Percentiles rank a stretch among this genome's conserved stretches.
Evolutionary conservation across 257 asterid genomes (phyloP).

Genomic region (Solanum stenotomum): DNA sequence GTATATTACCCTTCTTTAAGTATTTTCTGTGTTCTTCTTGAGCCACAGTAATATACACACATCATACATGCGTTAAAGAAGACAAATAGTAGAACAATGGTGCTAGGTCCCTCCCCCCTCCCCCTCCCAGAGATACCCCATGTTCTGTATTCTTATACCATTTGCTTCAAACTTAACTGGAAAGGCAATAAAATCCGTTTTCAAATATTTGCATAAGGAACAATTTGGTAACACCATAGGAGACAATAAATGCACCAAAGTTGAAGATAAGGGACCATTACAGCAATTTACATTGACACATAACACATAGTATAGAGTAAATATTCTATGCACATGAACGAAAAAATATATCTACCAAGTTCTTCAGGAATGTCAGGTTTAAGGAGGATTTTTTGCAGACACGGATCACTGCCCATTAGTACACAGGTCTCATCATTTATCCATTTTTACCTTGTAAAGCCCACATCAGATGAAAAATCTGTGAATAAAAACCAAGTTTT

Average conservation of each 20-base stretch:
- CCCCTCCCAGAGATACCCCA: not conserved
- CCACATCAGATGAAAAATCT: not conserved
- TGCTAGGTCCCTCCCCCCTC: not conserved
- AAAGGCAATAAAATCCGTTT: not conserved
- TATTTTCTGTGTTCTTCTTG: not conserved
- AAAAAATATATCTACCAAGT: not conserved
- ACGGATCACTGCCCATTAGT: not conserved
- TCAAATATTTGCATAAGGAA: not conserved
- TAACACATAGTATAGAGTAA: not conserved
- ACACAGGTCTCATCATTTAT: not conserved
- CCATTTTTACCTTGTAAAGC: not conserved
- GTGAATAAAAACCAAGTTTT: not conserved
- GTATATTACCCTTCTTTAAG: not conserved
- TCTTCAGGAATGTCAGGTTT: not conserved
- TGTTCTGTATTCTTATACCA: not conserved
- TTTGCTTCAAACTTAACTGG: not conserved
- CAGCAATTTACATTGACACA: not conserved
- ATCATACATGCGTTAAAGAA: not conserved
- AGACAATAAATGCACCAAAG: not conserved
- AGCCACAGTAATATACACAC: not conserved
- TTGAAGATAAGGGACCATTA: not conserved
- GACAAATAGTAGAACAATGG: not conserved
- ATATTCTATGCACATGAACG: not conserved
- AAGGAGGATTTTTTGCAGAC: not conserved
- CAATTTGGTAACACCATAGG: not conserved